Evolutionary conservation across 2,329 filamentous ascomycete genomes (phyloP).

Genomic region (Pseudocercospora fijiensis): DNA sequence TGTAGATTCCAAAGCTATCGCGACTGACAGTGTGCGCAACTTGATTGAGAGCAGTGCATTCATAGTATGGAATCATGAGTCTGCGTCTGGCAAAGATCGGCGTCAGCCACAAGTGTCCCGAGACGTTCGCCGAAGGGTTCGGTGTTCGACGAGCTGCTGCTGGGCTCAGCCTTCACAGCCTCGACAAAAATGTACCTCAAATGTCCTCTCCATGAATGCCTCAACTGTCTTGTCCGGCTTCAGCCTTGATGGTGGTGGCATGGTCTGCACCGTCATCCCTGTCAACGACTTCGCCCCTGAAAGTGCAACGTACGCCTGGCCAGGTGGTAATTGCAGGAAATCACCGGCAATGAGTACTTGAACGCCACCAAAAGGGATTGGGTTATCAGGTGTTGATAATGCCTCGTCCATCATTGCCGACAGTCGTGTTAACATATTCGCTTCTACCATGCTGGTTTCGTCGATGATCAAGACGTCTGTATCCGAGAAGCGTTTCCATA

Average conservation of each 20-base stretch:
- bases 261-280: constrained; percentile 41
- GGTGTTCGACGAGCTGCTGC: no score
- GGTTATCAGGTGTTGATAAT: constrained; percentile 1
- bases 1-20: no score
- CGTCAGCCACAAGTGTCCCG: no score
- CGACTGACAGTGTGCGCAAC: no score
- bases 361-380: constrained; percentile 12
- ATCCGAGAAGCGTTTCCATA: constrained; percentile 30
- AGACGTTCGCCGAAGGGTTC: no score
- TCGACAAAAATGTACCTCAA: neutral
- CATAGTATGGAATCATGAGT: no score
- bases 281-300: constrained; percentile 53
- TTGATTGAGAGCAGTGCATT: no score
- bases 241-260: neutral
- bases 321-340: constrained; percentile 61
- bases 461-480: constrained; percentile 64
- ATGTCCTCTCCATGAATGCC: constrained; percentile 9
- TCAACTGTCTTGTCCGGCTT: neutral
- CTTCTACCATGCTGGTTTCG: constrained; percentile 66
- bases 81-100: no score
- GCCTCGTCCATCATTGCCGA: constrained; percentile 50
- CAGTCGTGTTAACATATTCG: constrained; percentile 53
- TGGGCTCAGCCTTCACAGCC: no score
- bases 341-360: constrained; percentile 52
- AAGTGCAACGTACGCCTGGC: constrained; percentile 63